Base-by-base conservation (phyloP, 768 basidiomycete genomes). In the Nidula microcarpa region DNA sequence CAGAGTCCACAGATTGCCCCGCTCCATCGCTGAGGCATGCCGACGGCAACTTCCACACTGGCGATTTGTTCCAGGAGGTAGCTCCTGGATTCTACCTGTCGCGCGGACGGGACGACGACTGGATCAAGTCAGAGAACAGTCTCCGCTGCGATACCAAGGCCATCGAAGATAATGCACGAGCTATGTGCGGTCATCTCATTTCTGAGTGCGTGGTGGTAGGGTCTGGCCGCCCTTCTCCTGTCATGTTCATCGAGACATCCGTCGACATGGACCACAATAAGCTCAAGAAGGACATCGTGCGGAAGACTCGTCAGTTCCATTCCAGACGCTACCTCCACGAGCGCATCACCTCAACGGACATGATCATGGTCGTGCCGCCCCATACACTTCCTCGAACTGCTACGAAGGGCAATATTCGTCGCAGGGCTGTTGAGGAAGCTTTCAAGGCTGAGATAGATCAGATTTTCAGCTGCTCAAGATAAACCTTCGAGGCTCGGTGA, bases 121-220 rank as follows among this genome's bases (percentile, higher is more conserved):
- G 89, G 89, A 91, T 91, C 66, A 91, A 91, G 71, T 85, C 84
- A 37, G 85, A 88, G 62, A 87, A 81, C 63, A 85, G 87, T 62
- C 70, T 90, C 56, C 80, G 89, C 49, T 90, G 89, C 61, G 89
- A 91, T 61, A 89, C 89, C 48, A 84, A 81, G 77, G 79, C 88
- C 35, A 89, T 92, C 60, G 89, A 91, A 68, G 87, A 92, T 56
- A 87, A 89, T 59, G 76, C 84, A 16, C 82, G 85, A 44, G 68
- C 75, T 36, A 84, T 79, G 56, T 92, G 89, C 65, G 78, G 71
- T 2, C 71, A 77, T 41, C 71, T 90, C 53, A 81, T 91, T 59
- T 74, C 80, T 5, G 85, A 87, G 55, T 91, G 89, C 69, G 75
- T 90, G 47, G 89, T 89, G 52, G 87, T 91, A 18, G 89, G 89